These are phyloP conservation scores for Blastobotrys petasosporus DNA, from an alignment of 1,139 yeast genomes.

Conservation along the genomic window DNA sequence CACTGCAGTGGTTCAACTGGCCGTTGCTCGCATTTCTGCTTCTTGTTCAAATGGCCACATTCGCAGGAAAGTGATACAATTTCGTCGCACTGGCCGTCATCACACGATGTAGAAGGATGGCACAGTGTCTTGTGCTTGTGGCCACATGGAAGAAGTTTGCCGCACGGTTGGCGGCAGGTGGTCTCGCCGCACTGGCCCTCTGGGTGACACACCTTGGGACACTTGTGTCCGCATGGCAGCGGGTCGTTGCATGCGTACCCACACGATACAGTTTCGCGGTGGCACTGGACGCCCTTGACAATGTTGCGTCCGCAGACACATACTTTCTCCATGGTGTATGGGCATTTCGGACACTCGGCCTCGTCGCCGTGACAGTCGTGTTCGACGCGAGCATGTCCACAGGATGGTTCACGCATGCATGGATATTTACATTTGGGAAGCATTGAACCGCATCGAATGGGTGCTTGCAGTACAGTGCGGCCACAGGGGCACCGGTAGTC, in stretches of 20 bases:
- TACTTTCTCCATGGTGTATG: slow-evolving; percentile 51
- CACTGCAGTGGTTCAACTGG: slow-evolving; percentile 41
- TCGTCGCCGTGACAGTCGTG: slow-evolving; percentile 68
- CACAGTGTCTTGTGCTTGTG: slow-evolving; percentile 54
- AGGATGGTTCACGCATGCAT: slow-evolving; percentile 53
- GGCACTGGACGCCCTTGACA: slow-evolving; percentile 65
- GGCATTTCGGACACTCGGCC: slow-evolving; percentile 70
- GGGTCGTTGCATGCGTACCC: slow-evolving; percentile 56
- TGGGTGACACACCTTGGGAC: slow-evolving; percentile 55
- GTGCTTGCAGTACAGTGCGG: slow-evolving; percentile 70
- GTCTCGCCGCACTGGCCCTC: slow-evolving; percentile 25
- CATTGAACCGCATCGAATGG: slow-evolving; percentile 81
- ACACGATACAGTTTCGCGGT: slow-evolving; percentile 65
- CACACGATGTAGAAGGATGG: slow-evolving; percentile 55
- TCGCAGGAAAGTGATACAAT: slow-evolving; percentile 48
- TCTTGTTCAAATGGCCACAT: slow-evolving; percentile 53
- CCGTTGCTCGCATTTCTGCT: slow-evolving; percentile 15
- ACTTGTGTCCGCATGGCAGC: slow-evolving; percentile 64
- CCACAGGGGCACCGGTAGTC: slow-evolving; percentile 87
- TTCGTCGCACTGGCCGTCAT: slow-evolving; percentile 46
- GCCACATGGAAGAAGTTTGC: slow-evolving; percentile 61
- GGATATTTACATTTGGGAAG: slow-evolving; percentile 63
- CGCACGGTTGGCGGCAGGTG: slow-evolving; percentile 45
- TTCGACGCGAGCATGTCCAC: slow-evolving; percentile 72
- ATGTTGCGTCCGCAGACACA: slow-evolving; percentile 68